Evolutionary conservation across 148 eudicot species (phyloP), one percentile per base, ranked within the genome.

Genomic region (Camellia japonica): DNA sequence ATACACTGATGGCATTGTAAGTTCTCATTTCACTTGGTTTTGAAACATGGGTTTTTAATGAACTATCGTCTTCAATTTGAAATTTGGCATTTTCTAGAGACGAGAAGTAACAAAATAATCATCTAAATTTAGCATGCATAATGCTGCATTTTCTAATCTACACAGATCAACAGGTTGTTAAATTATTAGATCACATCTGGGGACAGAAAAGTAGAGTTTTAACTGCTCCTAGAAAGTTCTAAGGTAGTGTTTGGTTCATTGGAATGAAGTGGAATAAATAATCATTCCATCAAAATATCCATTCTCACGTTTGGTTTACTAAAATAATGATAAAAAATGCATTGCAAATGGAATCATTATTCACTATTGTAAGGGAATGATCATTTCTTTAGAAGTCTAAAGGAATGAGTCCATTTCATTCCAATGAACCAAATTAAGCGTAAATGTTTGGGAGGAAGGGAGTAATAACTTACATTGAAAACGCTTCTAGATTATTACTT

Each of bases 1-100:
- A 10, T 41, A 78, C 60, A 65, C 84, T 16, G 62, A 82, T 46
- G 94, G 89, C 76, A 62, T n/a, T 30, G 94, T 89, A 80, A 86
- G 90, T 81, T 18, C 19, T 60, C 16, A 68, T 41, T 74, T 59
- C 13, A 3, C 19, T 73, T 44, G 6, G 42, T 46, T 54, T 20
- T n/a, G 18, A 18, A 19, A n/a, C 51, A 71, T 46, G 0, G 56
- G 15, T 14, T 73, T 7, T 54, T 30, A 56, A 9, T 65, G 2
- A 56, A 66, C 59, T 63, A 56, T 76, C 9, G 11, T 43, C 47
- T 77, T 19, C 68, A 15, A 74, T 54, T 18, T 3, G 13, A 44
- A 4, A n/a, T 20, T 58, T 19, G 6, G 20, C 3, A 2, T 51
- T 46, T 30, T 18, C 71, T 61, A 30, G 52, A 70, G 73, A 69